A percentile compares a stretch with the other conserved stretches of the same genome.
These are phyloP conservation scores for Rhodotorula sp. DNA, from an alignment of 1,284 basidiomycete genomes.

Conservation along the genomic window DNA sequence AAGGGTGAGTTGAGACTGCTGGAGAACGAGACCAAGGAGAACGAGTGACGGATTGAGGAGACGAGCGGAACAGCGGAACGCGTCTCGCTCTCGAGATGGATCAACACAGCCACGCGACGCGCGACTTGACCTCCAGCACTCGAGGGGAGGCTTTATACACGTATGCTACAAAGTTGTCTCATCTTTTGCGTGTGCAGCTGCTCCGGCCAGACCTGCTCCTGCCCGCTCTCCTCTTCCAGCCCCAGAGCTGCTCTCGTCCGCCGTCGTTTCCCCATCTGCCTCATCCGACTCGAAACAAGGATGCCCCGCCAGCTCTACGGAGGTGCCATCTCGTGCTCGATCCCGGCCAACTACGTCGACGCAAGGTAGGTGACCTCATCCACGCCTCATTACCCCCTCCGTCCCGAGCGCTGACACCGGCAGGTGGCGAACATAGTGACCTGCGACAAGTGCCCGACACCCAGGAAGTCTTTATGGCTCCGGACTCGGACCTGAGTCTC, in stretches of 20 bases:
- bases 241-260: background rate
- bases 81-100: background rate
- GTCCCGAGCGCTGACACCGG: background rate
- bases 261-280: background rate
- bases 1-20: background rate
- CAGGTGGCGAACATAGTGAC: slow-evolving; percentile 57
- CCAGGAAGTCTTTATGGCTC: slow-evolving; percentile 87
- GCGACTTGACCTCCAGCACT: no score
- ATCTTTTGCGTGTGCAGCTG: no score
- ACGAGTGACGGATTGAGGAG: background rate
- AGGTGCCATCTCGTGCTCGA: slow-evolving; percentile 70
- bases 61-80: background rate
- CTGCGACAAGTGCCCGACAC: slow-evolving; percentile 93
- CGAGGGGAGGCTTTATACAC: no score
- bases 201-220: no score
- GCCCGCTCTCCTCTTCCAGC: no score
- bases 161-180: no score
- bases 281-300: background rate
- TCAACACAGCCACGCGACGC: background rate
- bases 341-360: slow-evolving; percentile 68
- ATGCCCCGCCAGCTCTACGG: slow-evolving; percentile 51
- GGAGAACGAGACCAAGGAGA: background rate
- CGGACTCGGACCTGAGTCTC: slow-evolving; percentile 67
- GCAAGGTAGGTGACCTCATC: slow-evolving; percentile 65
- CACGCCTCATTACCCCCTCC: background rate